These are phyloP conservation scores for Colletotrichum euphorbiae DNA, from an alignment of 2,329 filamentous ascomycete species.

Conservation along the genomic window DNA sequence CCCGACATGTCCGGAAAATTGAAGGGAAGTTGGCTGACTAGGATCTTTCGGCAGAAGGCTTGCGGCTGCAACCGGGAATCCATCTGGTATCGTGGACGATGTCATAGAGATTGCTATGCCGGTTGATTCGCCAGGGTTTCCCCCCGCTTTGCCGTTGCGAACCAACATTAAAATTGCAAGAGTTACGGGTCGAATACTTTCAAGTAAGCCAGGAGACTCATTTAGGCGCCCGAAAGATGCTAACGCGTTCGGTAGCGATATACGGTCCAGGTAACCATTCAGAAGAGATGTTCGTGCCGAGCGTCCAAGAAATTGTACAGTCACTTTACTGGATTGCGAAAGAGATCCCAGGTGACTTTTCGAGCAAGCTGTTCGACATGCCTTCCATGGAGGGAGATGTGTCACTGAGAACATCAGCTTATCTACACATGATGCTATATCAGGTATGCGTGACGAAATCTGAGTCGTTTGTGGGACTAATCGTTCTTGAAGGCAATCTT, in stretches of 20 bases:
- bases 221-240: constrained; percentile 29
- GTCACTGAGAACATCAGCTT: constrained; percentile 47
- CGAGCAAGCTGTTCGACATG: constrained; percentile 41
- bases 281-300: constrained; percentile 47
- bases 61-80: constrained; percentile 33
- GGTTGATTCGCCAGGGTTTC: constrained; percentile 18
- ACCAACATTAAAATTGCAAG: constrained; percentile 35
- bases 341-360: constrained; percentile 41
- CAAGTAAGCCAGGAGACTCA: neutral
- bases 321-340: constrained; percentile 42
- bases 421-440: constrained; percentile 49
- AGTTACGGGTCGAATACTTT: constrained; percentile 30
- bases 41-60: constrained; percentile 25
- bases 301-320: constrained; percentile 48
- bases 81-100: constrained; percentile 29
- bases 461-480: neutral
- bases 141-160: constrained; percentile 4
- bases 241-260: constrained; percentile 43
- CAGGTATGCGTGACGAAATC: constrained; percentile 41
- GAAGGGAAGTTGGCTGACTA: accelerated
- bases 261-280: constrained; percentile 48
- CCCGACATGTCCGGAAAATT: too few species aligned
- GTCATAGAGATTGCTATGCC: constrained; percentile 31
- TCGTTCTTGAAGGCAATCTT: constrained; percentile 40
- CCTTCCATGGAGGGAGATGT: constrained; percentile 41